Evolutionary conservation across 2,329 filamentous ascomycete genomes (phyloP).

Genomic region (Botrytis tulipae): DNA sequence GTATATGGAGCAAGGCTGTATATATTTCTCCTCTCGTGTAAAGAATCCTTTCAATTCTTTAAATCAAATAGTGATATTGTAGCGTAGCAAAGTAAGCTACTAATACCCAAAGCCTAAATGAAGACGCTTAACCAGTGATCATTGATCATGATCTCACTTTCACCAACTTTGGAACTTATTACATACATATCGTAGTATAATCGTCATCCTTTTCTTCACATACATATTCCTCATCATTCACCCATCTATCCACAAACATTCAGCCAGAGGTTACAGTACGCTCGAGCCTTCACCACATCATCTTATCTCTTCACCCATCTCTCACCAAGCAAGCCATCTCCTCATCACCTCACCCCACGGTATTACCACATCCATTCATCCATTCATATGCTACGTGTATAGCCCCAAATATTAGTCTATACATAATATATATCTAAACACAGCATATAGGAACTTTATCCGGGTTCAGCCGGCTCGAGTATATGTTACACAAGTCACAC

Average conservation of each 20-base stretch:
- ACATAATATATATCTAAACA: neutral
- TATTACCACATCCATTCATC: neutral
- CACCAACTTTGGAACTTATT: neutral
- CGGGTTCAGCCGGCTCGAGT: neutral
- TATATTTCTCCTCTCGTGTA: neutral
- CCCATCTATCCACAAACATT: neutral
- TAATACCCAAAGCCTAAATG: neutral
- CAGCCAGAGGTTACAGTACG: slow-evolving; percentile 8
- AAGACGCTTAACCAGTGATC: neutral
- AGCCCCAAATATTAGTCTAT: neutral
- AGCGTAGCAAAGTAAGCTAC: no score
- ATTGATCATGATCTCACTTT: neutral
- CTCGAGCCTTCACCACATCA: neutral
- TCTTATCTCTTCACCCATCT: neutral
- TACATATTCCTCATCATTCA: neutral
- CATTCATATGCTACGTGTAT: neutral
- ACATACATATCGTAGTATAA: neutral
- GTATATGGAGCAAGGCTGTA: neutral
- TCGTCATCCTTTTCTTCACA: neutral
- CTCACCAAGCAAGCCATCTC: neutral
- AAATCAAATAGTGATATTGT: neutral
- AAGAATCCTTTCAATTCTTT: neutral
- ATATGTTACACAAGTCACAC: neutral
- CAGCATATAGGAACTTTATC: slow-evolving; percentile 2
- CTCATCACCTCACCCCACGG: neutral